phyloP scores from a whole-genome alignment of 345 rosid genomes.

The Barbarea vulgaris region DNA sequence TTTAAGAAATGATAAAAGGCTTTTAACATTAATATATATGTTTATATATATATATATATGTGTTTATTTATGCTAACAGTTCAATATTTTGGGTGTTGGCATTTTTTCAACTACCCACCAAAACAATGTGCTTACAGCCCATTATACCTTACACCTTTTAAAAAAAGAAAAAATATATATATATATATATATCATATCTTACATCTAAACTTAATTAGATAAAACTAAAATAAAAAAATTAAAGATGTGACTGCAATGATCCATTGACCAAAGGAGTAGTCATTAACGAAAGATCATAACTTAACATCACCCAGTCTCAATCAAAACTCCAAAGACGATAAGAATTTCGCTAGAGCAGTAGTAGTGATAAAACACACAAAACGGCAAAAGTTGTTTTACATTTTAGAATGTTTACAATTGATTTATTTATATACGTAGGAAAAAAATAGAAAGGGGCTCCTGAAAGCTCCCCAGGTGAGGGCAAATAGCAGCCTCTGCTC shows the following conservation, averaged over 20 bases:
- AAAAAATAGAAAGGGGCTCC: conserved; percentile 31
- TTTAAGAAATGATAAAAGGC: background rate
- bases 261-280: conserved; percentile 38
- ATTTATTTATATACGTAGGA: conserved; percentile 17
- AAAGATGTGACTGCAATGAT: background rate
- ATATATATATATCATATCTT: background rate
- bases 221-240: background rate
- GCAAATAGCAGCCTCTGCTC: conserved; percentile 39
- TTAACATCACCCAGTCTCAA: conserved; percentile 42
- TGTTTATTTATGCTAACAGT: background rate
- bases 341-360: conserved; percentile 29
- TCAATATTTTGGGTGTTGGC: background rate
- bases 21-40: too few species aligned
- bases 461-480: conserved; percentile 43
- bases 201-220: background rate
- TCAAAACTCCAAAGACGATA: conserved; percentile 36
- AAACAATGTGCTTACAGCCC: background rate
- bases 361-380: conserved; percentile 28
- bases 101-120: background rate
- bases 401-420: background rate
- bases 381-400: conserved; percentile 29
- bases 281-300: conserved; percentile 43
- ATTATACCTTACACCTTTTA: too few species aligned
- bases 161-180: too few species aligned
- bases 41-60: too few species aligned